Base-by-base conservation (phyloP, 352 stramenopile genomes). In the Pythium volutum region DNA sequence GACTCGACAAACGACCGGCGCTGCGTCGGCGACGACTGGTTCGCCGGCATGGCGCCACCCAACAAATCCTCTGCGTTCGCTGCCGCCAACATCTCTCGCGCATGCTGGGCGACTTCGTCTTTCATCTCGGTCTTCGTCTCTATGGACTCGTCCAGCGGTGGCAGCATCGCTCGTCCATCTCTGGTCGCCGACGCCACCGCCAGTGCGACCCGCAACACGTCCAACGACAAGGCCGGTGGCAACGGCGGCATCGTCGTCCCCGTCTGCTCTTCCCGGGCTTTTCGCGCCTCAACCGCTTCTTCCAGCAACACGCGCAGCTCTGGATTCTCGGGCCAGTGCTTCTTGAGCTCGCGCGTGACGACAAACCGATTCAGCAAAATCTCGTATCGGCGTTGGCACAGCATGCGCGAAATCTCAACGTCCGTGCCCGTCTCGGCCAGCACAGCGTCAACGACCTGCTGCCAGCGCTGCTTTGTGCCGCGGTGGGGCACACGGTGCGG, bases 361-460 rank as follows among this genome's bases (percentile, higher is more conserved):
- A 60, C 1, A 38, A 60, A 62, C 55, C 33, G 43, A 1, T 33
- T 26, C 10, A 59, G 29, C 16, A 66, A 45, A 3, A 60, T 53
- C 9, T 66, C 54, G 43, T 66, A 50, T n/a, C 59, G 50, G 11
- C 59, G 43, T 23, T 55, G 59, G 29, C 59, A 66, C 14, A 59
- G 23, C 42, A 27, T 25, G 2, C 23, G 26, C 14, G 41, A 20
- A 14, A 66, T 20, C 4, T 66, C 39, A 1, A 4, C 5, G 39
- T 20, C 18, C 9, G 7, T 27, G 49, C 31, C 42, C 2, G 39
- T 47, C 27, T 59, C 49, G 9, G 23, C 46, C 48, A 54, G 42
- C 2, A 48, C 48, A 2, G 55, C 42, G 5, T 59, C 49, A 0
- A 38, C 59, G 6, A 66, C 59, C 31, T 39, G 22, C n/a, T 56